A percentile compares a stretch with the other conserved stretches of the same genome.
Evolutionary conservation across 1,139 yeast species (phyloP).

Genomic region (Nakaseomyces delphensis): DNA sequence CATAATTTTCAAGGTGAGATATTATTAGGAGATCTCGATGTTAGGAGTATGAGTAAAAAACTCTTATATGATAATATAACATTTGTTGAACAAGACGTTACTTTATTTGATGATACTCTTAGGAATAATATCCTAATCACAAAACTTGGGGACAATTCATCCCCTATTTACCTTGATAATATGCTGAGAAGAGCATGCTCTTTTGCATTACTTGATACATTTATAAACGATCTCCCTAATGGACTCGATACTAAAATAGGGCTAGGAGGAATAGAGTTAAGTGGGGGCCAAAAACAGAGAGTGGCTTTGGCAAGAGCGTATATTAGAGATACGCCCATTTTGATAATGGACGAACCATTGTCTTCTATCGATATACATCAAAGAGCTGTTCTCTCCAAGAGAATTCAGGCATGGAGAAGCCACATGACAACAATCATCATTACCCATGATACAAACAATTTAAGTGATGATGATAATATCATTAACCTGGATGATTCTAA

Average conservation of each 20-base stretch:
- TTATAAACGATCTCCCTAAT: slow-evolving; percentile 41
- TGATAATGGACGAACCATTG: slow-evolving; percentile 77
- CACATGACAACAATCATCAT: slow-evolving; percentile 70
- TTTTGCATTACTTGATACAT: slow-evolving; percentile 43
- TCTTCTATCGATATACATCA: slow-evolving; percentile 63
- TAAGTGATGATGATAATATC: neutral
- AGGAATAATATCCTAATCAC: slow-evolving; percentile 52
- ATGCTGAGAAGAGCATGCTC: slow-evolving; percentile 40
- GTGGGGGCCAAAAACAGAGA: slow-evolving; percentile 89
- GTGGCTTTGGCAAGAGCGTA: slow-evolving; percentile 77
- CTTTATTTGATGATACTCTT: slow-evolving; percentile 56
- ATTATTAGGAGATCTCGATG: slow-evolving; percentile 44
- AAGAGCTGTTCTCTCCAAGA: slow-evolving; percentile 39
- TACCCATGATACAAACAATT: slow-evolving; percentile 56
- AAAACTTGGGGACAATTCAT: neutral
- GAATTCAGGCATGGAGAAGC: slow-evolving; percentile 51
- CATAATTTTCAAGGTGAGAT: slow-evolving; percentile 41
- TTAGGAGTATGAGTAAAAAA: slow-evolving; percentile 36
- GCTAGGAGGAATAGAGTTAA: slow-evolving; percentile 42
- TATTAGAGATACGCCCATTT: slow-evolving; percentile 59
- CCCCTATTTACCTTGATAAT: neutral
- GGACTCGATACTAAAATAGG: slow-evolving; percentile 51
- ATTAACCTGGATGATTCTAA: neutral
- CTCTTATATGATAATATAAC: slow-evolving; percentile 62
- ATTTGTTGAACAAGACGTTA: slow-evolving; percentile 62